phyloP scores from a whole-genome alignment of 1,284 basidiomycete species.

The Ustilago shanxiensis region DNA sequence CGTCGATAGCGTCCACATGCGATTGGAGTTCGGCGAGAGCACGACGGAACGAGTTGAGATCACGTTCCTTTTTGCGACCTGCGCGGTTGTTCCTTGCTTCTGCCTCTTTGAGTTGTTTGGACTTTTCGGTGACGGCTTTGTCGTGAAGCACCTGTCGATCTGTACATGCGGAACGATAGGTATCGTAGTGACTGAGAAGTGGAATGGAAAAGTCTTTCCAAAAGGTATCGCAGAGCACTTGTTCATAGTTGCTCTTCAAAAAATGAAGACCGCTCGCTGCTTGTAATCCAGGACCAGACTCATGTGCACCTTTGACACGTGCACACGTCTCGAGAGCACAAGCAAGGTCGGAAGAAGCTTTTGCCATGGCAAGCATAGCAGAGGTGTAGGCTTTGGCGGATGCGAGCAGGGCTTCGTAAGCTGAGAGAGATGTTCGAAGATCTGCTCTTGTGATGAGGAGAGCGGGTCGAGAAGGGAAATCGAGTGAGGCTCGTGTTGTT shows the following conservation, averaged over 20 bases:
- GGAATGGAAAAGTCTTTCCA: conserved; percentile 92
- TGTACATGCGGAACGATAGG: conserved; percentile 80
- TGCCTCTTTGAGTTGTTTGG: conserved; percentile 85
- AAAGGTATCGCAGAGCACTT: conserved; percentile 86
- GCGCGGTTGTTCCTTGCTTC: conserved; percentile 85
- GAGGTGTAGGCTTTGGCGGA: conserved; percentile 85
- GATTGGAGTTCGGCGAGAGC: conserved; percentile 78
- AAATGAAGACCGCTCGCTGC: conserved; percentile 80
- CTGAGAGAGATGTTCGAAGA: conserved; percentile 80
- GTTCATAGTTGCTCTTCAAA: conserved; percentile 91
- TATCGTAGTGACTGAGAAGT: conserved; percentile 83
- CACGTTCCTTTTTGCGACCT: conserved; percentile 78
- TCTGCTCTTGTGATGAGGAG: conserved; percentile 86
- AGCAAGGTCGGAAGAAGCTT: conserved; percentile 86
- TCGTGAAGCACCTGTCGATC: conserved; percentile 68
- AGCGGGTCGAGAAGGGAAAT: conserved; percentile 77
- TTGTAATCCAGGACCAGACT: conserved; percentile 58
- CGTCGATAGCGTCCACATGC: conserved; percentile 88
- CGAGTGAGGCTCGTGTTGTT: conserved; percentile 73
- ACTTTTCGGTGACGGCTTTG: conserved; percentile 77
- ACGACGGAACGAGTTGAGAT: conserved; percentile 62
- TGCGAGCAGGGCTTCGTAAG: conserved; percentile 86
- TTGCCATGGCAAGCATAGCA: conserved; percentile 84
- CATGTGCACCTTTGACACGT: conserved; percentile 66
- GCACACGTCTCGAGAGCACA: conserved; percentile 73